A percentile compares a stretch with the other conserved stretches of the same genome.
phyloP scores from a whole-genome alignment of 1,139 yeast genomes.

The Pichia sp. region DNA sequence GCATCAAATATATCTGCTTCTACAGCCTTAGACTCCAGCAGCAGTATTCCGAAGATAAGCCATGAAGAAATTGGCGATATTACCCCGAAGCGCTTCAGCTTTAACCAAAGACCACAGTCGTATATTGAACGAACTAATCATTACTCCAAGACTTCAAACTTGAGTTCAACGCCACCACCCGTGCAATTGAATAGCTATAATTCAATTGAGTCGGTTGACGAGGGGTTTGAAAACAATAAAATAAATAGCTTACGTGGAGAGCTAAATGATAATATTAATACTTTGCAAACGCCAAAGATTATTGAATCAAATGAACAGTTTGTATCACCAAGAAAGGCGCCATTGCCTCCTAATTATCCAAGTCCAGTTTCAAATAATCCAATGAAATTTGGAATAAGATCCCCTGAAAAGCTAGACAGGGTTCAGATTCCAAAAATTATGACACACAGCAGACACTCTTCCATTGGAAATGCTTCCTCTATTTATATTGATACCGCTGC shows the following conservation, averaged over 20 bases:
- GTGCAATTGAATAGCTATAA: too few species aligned
- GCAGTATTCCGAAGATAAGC: too few species aligned
- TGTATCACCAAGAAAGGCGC: slow-evolving; percentile 57
- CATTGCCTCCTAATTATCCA: slow-evolving; percentile 45
- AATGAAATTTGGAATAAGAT: slow-evolving; percentile 23
- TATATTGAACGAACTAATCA: slow-evolving; percentile 1
- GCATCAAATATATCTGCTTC: not conserved
- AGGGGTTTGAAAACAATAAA: too few species aligned
- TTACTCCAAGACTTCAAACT: not conserved
- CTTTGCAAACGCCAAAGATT: too few species aligned
- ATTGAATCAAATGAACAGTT: slow-evolving; percentile 23
- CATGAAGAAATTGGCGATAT: not conserved
- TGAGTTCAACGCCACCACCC: not conserved
- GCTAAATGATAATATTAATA: too few species aligned
- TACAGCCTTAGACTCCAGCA: too few species aligned
- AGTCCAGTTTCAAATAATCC: slow-evolving; percentile 33
- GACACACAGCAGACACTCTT: slow-evolving; percentile 20
- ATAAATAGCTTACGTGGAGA: too few species aligned
- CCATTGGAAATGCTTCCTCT: slow-evolving; percentile 23
- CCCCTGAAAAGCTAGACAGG: slow-evolving; percentile 7
- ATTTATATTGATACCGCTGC: slow-evolving; percentile 18
- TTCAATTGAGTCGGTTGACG: too few species aligned
- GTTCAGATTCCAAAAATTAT: slow-evolving; percentile 1
- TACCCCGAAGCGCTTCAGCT: slow-evolving; percentile 3
- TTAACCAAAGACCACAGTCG: slow-evolving; percentile 3